Evolutionary conservation across 768 basidiomycete genomes (phyloP).

Genomic region (Mycena albidolilacea): DNA sequence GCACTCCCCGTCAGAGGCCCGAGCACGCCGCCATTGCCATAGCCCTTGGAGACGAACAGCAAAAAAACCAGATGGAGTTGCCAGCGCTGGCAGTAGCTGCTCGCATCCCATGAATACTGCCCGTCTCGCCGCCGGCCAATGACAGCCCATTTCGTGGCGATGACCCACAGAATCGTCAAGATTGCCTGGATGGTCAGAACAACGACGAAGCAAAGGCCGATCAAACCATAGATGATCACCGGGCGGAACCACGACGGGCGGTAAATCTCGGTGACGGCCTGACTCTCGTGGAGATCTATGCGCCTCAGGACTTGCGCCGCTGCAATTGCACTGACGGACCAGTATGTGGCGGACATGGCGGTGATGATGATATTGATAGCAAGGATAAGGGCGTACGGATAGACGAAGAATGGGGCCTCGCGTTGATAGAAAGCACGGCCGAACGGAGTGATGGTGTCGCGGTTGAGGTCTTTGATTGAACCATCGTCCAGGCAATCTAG

Average conservation of each 20-base stretch:
- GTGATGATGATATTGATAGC: constrained; percentile 55
- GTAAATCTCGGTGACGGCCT: constrained; percentile 50
- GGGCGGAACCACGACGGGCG: constrained; percentile 54
- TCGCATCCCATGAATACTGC: constrained; percentile 60
- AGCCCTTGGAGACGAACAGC: constrained; percentile 53
- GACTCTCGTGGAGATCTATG: constrained; percentile 48
- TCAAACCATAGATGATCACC: constrained; percentile 56
- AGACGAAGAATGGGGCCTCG: constrained; percentile 56
- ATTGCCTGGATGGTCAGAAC: constrained; percentile 56
- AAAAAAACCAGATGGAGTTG: constrained; percentile 59
- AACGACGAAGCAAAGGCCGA: constrained; percentile 55
- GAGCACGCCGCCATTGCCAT: constrained; percentile 58
- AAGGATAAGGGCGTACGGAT: constrained; percentile 55
- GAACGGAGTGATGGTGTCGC: constrained; percentile 56
- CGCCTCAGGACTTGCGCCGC: constrained; percentile 57
- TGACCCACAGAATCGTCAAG: constrained; percentile 55
- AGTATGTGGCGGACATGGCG: constrained; percentile 55
- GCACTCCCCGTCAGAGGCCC: constrained; percentile 56
- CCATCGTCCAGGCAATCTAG: constrained; percentile 35
- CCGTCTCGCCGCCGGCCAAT: constrained; percentile 58
- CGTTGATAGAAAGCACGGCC: constrained; percentile 59
- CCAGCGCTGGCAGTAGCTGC: constrained; percentile 65
- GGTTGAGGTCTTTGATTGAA: constrained; percentile 39
- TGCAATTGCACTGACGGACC: constrained; percentile 56
- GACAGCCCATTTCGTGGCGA: constrained; percentile 60